Percentiles rank a stretch among this genome's conserved stretches.
phyloP scores from a whole-genome alignment of 2,329 filamentous ascomycete genomes.

The Fusarium sp. region DNA sequence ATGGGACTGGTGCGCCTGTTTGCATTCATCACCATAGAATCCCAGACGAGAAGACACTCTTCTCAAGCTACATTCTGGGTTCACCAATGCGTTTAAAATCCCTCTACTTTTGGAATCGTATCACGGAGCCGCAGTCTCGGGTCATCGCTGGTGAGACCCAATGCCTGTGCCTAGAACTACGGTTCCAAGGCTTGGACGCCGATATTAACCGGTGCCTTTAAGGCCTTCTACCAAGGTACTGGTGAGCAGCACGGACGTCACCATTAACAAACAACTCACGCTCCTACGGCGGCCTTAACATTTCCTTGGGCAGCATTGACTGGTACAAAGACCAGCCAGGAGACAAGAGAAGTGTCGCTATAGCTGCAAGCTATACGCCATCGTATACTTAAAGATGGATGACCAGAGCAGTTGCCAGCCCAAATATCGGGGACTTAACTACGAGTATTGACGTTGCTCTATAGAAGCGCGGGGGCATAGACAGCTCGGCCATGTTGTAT shows the following conservation, averaged over 20 bases:
- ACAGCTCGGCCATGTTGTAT: not conserved
- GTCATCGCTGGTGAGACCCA: not conserved
- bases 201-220: not conserved
- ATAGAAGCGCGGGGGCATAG: not conserved
- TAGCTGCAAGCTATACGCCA: conserved; percentile 59
- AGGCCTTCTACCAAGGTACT: not conserved
- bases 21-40: not conserved
- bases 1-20: not conserved
- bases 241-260: conserved; percentile 59
- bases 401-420: conserved; percentile 54
- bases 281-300: conserved; percentile 62
- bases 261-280: conserved; percentile 59
- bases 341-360: conserved; percentile 57
- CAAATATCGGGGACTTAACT: conserved; percentile 62
- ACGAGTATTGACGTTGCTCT: not conserved
- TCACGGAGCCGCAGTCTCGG: not conserved
- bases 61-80: not conserved
- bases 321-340: conserved; percentile 64
- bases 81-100: not conserved
- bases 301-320: conserved; percentile 69
- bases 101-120: not conserved
- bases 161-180: not conserved
- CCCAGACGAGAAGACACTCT: not conserved
- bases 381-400: conserved; percentile 65
- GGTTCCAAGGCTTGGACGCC: not conserved